Percentiles rank a stretch among this genome's conserved stretches.
Conservation (phyloP, 164 flowering plant species). For the Litsea cubeba region DNA sequence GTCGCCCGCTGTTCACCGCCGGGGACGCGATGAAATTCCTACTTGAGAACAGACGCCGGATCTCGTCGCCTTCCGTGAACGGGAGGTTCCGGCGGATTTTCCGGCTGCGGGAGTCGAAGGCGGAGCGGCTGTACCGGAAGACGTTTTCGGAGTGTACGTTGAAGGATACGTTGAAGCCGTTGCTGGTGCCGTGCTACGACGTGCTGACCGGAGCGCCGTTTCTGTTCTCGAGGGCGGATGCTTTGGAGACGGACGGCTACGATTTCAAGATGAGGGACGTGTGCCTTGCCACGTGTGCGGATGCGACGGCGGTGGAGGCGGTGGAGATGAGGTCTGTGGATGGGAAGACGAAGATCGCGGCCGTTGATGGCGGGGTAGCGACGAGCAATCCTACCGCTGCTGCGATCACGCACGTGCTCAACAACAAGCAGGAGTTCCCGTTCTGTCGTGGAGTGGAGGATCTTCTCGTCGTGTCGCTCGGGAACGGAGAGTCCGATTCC, state of each 20-base stretch:
- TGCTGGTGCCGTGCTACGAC: slow-evolving; percentile 61
- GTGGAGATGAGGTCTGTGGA: slow-evolving; percentile 48
- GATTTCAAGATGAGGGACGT: slow-evolving; percentile 56
- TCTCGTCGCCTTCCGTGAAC: slow-evolving; percentile 15
- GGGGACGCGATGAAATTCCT: slow-evolving; percentile 40
- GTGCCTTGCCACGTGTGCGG: slow-evolving; percentile 50
- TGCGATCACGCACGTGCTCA: slow-evolving; percentile 66
- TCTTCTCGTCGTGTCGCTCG: slow-evolving; percentile 48
- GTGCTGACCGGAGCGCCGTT: slow-evolving; percentile 46
- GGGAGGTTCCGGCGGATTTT: slow-evolving; percentile 27
- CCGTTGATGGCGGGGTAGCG: slow-evolving; percentile 46
- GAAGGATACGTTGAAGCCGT: slow-evolving; percentile 56
- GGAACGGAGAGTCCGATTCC: slow-evolving; percentile 44
- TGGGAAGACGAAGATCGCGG: slow-evolving; percentile 36
- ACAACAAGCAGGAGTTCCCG: slow-evolving; percentile 69
- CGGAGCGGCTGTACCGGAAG: slow-evolving; percentile 21
- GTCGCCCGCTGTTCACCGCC: slow-evolving; percentile 39
- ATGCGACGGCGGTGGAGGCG: slow-evolving; percentile 25
- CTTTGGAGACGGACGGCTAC: slow-evolving; percentile 54
- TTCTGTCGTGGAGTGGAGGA: slow-evolving; percentile 51
- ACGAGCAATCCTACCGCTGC: slow-evolving; percentile 72
- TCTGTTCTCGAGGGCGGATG: slow-evolving; percentile 68
- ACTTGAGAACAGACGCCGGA: slow-evolving; percentile 20
- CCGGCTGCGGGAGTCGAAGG: slow-evolving; percentile 13
- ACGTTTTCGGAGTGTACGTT: slow-evolving; percentile 43